These are phyloP conservation scores for Saccharomyces hybrid DNA, from an alignment of 1,139 yeast genomes.

Conservation along the genomic window DNA sequence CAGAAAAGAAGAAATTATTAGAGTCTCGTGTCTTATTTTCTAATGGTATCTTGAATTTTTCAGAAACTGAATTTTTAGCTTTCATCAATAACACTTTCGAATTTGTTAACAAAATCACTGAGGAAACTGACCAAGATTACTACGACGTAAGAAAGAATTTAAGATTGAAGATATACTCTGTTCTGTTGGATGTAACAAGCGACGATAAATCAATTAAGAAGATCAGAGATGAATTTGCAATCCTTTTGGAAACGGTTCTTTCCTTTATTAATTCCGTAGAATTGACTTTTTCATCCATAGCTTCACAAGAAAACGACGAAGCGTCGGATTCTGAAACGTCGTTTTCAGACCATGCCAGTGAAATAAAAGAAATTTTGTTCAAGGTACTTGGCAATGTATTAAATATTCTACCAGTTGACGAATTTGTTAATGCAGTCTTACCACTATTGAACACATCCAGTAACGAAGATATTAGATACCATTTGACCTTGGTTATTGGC, in stretches of 20 bases:
- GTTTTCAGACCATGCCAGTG: conserved; percentile 15
- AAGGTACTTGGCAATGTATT: conserved; percentile 54
- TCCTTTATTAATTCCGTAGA: conserved; percentile 25
- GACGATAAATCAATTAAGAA: conserved; percentile 26
- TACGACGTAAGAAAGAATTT: conserved; percentile 40
- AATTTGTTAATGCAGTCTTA: conserved; percentile 60
- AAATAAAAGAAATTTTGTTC: conserved; percentile 32
- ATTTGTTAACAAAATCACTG: conserved; percentile 43
- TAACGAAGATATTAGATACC: conserved; percentile 39
- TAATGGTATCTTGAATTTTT: conserved; percentile 46
- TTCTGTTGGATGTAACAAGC: conserved; percentile 43
- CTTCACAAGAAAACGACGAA: conserved; percentile 8
- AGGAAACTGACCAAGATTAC: conserved; percentile 39
- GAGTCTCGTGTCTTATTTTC: conserved; percentile 58
- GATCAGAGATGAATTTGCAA: conserved; percentile 41
- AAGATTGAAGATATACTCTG: conserved; percentile 53
- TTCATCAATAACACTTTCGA: conserved; percentile 48
- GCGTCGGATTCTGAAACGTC: conserved; percentile 19
- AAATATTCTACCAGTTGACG: conserved; percentile 64
- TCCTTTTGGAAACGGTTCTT: conserved; percentile 36
- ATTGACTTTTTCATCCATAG: neutral
- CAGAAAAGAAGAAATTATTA: conserved; percentile 37
- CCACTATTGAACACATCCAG: conserved; percentile 35
- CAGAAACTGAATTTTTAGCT: conserved; percentile 41
- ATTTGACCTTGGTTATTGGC: conserved; percentile 53